These are phyloP conservation scores for Trichoderma atrobrunneum DNA, from an alignment of 2,329 filamentous ascomycete species.

Conservation along the genomic window DNA sequence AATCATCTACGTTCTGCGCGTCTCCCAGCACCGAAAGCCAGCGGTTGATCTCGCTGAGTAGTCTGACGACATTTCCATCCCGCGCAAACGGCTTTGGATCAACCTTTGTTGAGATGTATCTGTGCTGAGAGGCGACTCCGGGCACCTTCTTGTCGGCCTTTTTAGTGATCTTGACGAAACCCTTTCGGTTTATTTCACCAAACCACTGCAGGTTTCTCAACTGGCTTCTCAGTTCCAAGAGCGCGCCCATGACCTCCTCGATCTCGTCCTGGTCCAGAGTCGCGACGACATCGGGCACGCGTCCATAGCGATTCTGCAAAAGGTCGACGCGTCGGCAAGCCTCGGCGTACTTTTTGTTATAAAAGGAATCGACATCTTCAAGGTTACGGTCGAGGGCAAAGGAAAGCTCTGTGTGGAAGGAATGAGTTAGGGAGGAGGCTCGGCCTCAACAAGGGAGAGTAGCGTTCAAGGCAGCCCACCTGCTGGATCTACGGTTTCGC, in stretches of 20 bases:
- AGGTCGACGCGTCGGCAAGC: slow-evolving; percentile 79
- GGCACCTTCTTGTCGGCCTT: slow-evolving; percentile 95
- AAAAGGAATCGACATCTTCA: slow-evolving; percentile 94
- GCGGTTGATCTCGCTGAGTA: slow-evolving; percentile 71
- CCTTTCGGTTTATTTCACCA: slow-evolving; percentile 90
- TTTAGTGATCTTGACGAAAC: slow-evolving; percentile 98
- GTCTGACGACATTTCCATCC: slow-evolving; percentile 51
- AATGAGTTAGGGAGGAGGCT: slow-evolving; percentile 32
- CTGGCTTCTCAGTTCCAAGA: slow-evolving; percentile 84
- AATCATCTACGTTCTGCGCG: slow-evolving; percentile 71
- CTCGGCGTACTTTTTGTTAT: slow-evolving; percentile 92
- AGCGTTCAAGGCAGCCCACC: slow-evolving; percentile 57
- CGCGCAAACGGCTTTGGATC: slow-evolving; percentile 85
- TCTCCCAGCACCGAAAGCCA: slow-evolving; percentile 85
- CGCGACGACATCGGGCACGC: slow-evolving; percentile 64
- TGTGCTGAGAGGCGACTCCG: slow-evolving; percentile 71
- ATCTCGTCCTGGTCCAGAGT: slow-evolving; percentile 82
- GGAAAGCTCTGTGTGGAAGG: slow-evolving; percentile 73
- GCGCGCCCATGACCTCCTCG: slow-evolving; percentile 84
- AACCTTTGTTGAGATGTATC: slow-evolving; percentile 87
- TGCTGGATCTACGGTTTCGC: slow-evolving; percentile 80
- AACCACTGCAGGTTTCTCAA: slow-evolving; percentile 95
- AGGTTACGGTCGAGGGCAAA: slow-evolving; percentile 95
- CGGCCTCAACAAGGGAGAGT: slow-evolving; percentile 1
- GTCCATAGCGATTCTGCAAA: slow-evolving; percentile 83